These are phyloP conservation scores for maize (Zea mays) DNA, from an alignment of 176 grass and related monocot genomes.

Conservation along the genomic window DNA sequence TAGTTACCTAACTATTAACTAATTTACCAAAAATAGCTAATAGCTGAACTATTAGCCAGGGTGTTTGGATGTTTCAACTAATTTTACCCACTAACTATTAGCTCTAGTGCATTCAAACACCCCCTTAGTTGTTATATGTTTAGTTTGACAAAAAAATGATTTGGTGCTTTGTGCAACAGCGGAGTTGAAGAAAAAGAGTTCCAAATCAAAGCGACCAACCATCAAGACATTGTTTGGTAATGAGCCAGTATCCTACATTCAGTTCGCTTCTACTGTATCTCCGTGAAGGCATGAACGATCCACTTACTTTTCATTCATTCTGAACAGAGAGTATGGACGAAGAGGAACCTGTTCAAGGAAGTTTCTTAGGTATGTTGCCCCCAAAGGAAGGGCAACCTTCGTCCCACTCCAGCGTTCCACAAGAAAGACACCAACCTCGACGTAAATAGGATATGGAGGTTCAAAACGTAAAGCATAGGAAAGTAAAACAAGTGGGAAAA, in stretches of 20 bases:
- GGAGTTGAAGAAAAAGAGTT: slow-evolving; percentile 90
- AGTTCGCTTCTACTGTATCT: not conserved
- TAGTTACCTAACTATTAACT: no score
- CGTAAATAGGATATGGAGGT: slow-evolving; percentile 78
- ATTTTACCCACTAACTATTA: no score
- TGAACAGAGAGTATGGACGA: slow-evolving; percentile 68
- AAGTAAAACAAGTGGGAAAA: slow-evolving; percentile 40
- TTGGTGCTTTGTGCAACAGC: slow-evolving; percentile 57
- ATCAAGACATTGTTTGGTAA: slow-evolving; percentile 99
- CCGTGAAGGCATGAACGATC: not conserved
- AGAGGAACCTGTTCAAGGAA: slow-evolving; percentile 70
- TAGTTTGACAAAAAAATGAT: slow-evolving; percentile 38
- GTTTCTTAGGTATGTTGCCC: slow-evolving; percentile 88
- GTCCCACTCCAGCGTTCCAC: slow-evolving; percentile 73
- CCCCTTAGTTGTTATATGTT: not conserved
- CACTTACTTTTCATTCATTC: slow-evolving; percentile 31
- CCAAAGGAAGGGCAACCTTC: slow-evolving; percentile 72
- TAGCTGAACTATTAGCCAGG: no score
- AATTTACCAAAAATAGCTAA: no score
- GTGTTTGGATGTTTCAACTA: no score
- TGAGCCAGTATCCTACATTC: slow-evolving; percentile 5
- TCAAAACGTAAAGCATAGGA: slow-evolving; percentile 50
- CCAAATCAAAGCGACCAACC: slow-evolving; percentile 93
- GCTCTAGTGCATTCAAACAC: no score
- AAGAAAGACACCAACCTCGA: slow-evolving; percentile 72